A percentile compares a stretch with the other conserved stretches of the same genome.
Conservation (phyloP, 495 filamentous ascomycete species). For the Apiosordaria backusii region DNA sequence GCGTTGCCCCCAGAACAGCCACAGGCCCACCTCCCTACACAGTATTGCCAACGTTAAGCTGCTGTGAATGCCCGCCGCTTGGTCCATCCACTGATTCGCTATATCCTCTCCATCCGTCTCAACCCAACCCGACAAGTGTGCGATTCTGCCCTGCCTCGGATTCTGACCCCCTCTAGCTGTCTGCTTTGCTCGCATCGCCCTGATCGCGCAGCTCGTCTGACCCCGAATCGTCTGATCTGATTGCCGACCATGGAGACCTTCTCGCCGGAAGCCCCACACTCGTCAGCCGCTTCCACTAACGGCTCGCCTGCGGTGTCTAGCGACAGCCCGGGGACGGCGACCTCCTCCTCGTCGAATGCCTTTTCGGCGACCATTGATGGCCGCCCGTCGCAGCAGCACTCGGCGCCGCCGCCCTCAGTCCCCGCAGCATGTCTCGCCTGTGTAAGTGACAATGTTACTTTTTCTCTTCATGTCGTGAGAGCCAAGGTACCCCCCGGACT, state of each 20-base stretch:
- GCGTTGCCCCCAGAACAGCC: not conserved
- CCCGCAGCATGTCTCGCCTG: slow-evolving; percentile 48
- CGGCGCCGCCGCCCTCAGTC: slow-evolving; percentile 38
- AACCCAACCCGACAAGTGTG: not conserved
- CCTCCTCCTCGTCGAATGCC: slow-evolving; percentile 23
- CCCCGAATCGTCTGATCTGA: slow-evolving; percentile 17
- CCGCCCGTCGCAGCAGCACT: slow-evolving; percentile 26
- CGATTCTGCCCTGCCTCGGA: not conserved
- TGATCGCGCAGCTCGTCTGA: slow-evolving; percentile 13
- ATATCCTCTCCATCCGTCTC: too few species aligned
- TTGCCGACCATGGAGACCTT: slow-evolving; percentile 36
- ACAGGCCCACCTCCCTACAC: not conserved
- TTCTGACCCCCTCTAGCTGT: slow-evolving; percentile 9
- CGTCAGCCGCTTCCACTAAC: slow-evolving; percentile 29
- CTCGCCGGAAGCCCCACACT: slow-evolving; percentile 33
- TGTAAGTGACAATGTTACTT: slow-evolving; percentile 36
- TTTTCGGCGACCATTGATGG: slow-evolving; percentile 34
- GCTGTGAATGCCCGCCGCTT: not conserved
- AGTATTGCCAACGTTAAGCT: not conserved
- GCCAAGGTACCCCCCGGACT: slow-evolving; percentile 7
- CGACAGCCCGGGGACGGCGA: slow-evolving; percentile 34
- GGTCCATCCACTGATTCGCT: not conserved
- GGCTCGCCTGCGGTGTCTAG: slow-evolving; percentile 32
- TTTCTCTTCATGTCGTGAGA: slow-evolving; percentile 22
- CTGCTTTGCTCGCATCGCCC: slow-evolving; percentile 8